Evolutionary conservation across 2,329 filamentous ascomycete genomes (phyloP).

Genomic region (Aureobasidium pullulans): DNA sequence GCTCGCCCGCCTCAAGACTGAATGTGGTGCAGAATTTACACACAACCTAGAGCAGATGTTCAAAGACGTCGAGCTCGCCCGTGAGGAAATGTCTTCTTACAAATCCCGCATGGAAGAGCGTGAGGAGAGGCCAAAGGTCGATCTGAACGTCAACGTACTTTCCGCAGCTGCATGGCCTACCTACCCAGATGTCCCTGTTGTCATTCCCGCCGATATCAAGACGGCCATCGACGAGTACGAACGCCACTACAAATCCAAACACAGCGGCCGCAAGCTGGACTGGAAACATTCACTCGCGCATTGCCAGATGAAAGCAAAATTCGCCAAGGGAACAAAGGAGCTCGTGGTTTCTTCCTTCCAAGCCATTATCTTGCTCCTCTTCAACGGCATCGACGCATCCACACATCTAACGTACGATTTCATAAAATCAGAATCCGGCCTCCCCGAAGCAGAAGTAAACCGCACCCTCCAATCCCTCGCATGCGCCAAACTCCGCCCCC

Average conservation of each 20-base stretch:
- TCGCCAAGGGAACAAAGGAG: constrained; percentile 75
- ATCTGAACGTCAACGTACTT: constrained; percentile 82
- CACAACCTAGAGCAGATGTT: constrained; percentile 99
- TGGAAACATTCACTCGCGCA: constrained; percentile 96
- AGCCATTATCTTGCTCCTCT: constrained; percentile 80
- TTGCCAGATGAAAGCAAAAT: constrained; percentile 74
- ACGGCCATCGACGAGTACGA: constrained; percentile 77
- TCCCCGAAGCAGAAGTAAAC: constrained; percentile 70
- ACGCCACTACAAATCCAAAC: constrained; percentile 77
- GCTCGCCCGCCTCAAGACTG: constrained; percentile 82
- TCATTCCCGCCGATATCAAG: constrained; percentile 67
- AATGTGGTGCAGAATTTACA: constrained; percentile 90
- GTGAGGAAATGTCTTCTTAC: constrained; percentile 89
- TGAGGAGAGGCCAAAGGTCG: constrained; percentile 48
- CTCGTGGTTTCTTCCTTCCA: constrained; percentile 88
- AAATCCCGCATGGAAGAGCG: constrained; percentile 59
- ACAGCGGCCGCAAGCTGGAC: constrained; percentile 74
- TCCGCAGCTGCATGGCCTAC: constrained; percentile 88
- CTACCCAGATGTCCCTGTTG: constrained; percentile 70
- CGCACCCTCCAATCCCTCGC: constrained; percentile 92
- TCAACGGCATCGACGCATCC: constrained; percentile 63
- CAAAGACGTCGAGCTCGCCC: constrained; percentile 89
- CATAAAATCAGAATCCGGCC: constrained; percentile 65
- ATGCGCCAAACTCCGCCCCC: constrained; percentile 77
- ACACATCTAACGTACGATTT: constrained; percentile 67